phyloP scores from a whole-genome alignment of 2,329 filamentous ascomycete species.

The Aspergillus bombycis region DNA sequence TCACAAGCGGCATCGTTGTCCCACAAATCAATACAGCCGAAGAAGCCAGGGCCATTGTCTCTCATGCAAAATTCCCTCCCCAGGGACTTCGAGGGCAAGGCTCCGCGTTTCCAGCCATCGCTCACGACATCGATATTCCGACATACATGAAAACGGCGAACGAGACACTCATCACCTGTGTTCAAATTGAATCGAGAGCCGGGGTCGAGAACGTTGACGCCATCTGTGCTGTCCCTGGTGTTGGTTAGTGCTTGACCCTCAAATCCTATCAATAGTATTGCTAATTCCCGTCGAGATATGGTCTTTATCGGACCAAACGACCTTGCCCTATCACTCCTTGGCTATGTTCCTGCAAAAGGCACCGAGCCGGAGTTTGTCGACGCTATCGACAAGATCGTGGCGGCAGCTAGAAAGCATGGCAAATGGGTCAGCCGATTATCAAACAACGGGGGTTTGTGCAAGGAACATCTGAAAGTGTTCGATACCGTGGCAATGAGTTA shows the following conservation, averaged over 20 bases:
- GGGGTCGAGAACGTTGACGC: constrained; percentile 45
- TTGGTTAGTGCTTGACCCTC: constrained; percentile 21
- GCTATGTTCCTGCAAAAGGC: neutral
- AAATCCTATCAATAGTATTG: neutral
- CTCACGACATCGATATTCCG: constrained; percentile 33
- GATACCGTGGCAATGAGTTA: constrained; percentile 51
- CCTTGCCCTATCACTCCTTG: constrained; percentile 1
- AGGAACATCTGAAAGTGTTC: constrained; percentile 43
- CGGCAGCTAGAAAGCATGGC: constrained; percentile 61
- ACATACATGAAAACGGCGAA: constrained; percentile 40
- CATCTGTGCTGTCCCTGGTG: constrained; percentile 41
- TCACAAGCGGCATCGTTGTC: constrained; percentile 54
- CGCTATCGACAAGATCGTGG: constrained; percentile 62
- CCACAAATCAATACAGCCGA: constrained; percentile 54
- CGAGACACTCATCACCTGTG: constrained; percentile 33
- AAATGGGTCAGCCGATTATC: constrained; percentile 65
- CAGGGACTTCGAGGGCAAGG: constrained; percentile 31
- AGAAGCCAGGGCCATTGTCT: constrained; percentile 35
- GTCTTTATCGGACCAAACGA: constrained; percentile 41
- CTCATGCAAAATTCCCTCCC: constrained; percentile 30
- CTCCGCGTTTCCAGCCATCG: constrained; percentile 29
- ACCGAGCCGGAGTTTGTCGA: constrained; percentile 58
- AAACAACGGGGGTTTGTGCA: constrained; percentile 36
- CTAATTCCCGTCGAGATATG: constrained; percentile 9
- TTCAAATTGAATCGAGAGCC: constrained; percentile 44